A percentile compares a stretch with the other conserved stretches of the same genome.
Conservation (phyloP, 1,139 yeast species). For the Suhomyces bolitotheri region DNA sequence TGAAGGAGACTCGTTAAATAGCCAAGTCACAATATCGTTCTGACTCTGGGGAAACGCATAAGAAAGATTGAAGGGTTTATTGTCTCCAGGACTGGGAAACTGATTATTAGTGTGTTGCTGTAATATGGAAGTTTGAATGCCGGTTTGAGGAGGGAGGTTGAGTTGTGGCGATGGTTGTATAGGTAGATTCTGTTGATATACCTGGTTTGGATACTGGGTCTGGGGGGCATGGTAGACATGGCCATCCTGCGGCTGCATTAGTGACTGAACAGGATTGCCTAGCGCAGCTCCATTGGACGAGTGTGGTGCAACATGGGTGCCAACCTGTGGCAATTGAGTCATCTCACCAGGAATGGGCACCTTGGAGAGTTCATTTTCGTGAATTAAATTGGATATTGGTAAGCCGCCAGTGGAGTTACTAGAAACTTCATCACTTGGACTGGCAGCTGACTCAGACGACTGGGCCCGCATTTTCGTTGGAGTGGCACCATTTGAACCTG, state of each 20-base stretch:
- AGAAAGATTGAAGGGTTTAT: neutral
- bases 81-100: neutral
- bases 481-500: neutral
- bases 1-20: constrained; percentile 31
- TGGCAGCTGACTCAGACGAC: constrained; percentile 1
- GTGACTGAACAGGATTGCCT: neutral
- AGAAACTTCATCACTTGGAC: constrained; percentile 7
- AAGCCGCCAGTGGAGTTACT: constrained; percentile 3
- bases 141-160: neutral
- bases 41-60: constrained; percentile 22
- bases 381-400: constrained; percentile 8
- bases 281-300: neutral
- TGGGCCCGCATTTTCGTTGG: neutral
- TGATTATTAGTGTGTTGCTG: neutral
- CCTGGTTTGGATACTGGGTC: neutral
- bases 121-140: neutral
- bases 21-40: constrained; percentile 44
- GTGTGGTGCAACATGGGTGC: neutral
- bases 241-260: neutral
- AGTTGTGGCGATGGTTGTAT: neutral
- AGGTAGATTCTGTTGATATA: neutral
- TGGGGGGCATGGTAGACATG: neutral
- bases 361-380: constrained; percentile 3
- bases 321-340: neutral
- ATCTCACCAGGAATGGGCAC: neutral